Conservation (phyloP, 768 basidiomycete genomes). For the Trametes maxima region DNA sequence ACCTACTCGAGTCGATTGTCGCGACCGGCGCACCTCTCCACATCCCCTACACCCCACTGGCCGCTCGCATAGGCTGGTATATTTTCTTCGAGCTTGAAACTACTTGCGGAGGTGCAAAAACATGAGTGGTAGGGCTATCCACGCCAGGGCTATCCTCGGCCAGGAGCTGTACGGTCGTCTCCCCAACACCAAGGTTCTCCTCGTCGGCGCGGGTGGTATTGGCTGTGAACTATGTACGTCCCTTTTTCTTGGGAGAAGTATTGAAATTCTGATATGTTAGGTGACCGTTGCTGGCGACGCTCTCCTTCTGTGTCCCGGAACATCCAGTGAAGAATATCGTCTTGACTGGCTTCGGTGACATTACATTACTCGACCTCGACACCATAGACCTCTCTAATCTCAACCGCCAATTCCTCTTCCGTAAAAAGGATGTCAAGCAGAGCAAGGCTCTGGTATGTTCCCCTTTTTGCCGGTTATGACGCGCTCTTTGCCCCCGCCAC, state of each 20-base stretch:
- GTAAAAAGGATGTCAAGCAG: slow-evolving; percentile 96
- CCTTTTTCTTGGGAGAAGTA: neutral
- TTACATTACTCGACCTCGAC: slow-evolving; percentile 93
- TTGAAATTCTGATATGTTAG: neutral
- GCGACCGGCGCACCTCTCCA: neutral
- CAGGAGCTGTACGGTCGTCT: slow-evolving; percentile 64
- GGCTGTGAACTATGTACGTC: slow-evolving; percentile 90
- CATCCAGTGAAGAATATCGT: slow-evolving; percentile 91
- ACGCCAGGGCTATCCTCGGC: slow-evolving; percentile 82
- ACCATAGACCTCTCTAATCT: slow-evolving; percentile 98
- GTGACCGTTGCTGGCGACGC: neutral
- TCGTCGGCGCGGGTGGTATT: slow-evolving; percentile 96
- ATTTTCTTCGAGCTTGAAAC: neutral
- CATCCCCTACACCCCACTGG: too few species aligned
- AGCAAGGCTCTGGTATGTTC: slow-evolving; percentile 86
- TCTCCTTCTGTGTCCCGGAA: neutral
- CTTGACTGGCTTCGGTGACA: slow-evolving; percentile 88
- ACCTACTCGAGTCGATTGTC: neutral
- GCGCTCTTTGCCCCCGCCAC: neutral
- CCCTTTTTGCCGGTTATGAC: neutral
- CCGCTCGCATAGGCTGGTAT: neutral
- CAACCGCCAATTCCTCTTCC: slow-evolving; percentile 95
- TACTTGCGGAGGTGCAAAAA: neutral
- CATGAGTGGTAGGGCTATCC: slow-evolving; percentile 45
- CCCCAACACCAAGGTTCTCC: slow-evolving; percentile 67